Conservation (phyloP, 2,329 filamentous ascomycete species). For the Talaromyces marneffei region DNA sequence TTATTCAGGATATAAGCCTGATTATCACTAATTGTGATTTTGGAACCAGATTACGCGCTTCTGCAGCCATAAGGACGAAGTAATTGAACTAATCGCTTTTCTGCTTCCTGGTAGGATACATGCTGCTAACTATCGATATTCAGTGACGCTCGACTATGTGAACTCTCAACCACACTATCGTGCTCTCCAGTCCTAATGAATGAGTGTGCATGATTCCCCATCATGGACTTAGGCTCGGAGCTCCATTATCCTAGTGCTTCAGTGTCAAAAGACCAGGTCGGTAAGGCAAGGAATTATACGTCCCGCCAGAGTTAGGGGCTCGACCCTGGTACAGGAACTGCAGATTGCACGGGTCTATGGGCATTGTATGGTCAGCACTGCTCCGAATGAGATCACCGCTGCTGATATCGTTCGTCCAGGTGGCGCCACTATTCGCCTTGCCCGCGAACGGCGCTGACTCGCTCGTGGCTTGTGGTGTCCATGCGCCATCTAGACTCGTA, state of each 20-base stretch:
- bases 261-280: slow-evolving; percentile 52
- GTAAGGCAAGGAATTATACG: slow-evolving; percentile 48
- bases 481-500: slow-evolving; percentile 49
- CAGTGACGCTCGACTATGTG: not conserved
- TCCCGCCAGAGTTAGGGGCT: slow-evolving; percentile 40
- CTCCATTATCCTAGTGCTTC: not conserved
- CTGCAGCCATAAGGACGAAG: too few relatives aligned
- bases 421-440: slow-evolving; percentile 58
- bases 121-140: not conserved
- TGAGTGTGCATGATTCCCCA: not conserved
- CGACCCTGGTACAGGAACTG: slow-evolving; percentile 60
- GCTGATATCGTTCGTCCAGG: slow-evolving; percentile 63
- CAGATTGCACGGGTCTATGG: slow-evolving; percentile 59
- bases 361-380: slow-evolving; percentile 57
- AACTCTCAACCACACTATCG: not conserved
- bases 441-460: slow-evolving; percentile 60
- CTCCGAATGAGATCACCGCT: slow-evolving; percentile 57
- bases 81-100: not conserved
- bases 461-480: slow-evolving; percentile 52
- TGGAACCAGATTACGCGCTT: not conserved
- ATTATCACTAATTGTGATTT: too few relatives aligned
- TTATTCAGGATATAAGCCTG: too few relatives aligned
- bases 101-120: not conserved
- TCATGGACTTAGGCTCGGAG: not conserved
- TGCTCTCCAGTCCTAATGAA: not conserved